phyloP scores from a whole-genome alignment of 805 yeast species.

The Sugiyamaella boreocaroliniensis region DNA sequence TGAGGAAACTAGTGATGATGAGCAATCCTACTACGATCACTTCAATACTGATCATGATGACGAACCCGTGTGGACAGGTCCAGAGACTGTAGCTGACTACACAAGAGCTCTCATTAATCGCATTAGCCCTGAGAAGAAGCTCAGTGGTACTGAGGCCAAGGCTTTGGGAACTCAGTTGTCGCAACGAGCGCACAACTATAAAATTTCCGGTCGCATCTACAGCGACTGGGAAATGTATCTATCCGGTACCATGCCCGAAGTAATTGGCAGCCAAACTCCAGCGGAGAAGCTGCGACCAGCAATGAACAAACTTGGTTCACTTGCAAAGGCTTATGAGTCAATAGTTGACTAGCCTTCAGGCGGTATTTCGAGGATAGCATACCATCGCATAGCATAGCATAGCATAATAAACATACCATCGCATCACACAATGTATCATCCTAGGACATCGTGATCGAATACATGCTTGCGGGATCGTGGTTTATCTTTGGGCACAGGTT shows the following conservation, averaged over 20 bases:
- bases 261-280: not conserved
- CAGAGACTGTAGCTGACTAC: not conserved
- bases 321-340: not conserved
- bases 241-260: not conserved
- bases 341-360: not conserved
- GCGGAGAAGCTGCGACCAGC: not conserved
- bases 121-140: not conserved
- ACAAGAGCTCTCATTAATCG: not conserved
- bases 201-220: not conserved
- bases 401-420: not conserved
- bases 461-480: slow-evolving; percentile 14
- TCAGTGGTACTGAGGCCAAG: not conserved
- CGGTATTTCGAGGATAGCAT: not conserved
- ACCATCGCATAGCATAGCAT: not conserved
- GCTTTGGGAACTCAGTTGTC: not conserved
- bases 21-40: not conserved
- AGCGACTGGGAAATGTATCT: not conserved
- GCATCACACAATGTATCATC: not conserved
- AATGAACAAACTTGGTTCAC: not conserved
- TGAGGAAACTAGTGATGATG: not conserved
- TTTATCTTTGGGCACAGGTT: not conserved
- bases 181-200: not conserved
- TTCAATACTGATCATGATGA: not conserved
- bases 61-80: not conserved
- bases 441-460: slow-evolving; percentile 6